Percentiles rank a stretch among this genome's conserved stretches.
Evolutionary conservation across 140 eudicot genomes (phyloP).

Genomic region (Stevia rebaudiana): DNA sequence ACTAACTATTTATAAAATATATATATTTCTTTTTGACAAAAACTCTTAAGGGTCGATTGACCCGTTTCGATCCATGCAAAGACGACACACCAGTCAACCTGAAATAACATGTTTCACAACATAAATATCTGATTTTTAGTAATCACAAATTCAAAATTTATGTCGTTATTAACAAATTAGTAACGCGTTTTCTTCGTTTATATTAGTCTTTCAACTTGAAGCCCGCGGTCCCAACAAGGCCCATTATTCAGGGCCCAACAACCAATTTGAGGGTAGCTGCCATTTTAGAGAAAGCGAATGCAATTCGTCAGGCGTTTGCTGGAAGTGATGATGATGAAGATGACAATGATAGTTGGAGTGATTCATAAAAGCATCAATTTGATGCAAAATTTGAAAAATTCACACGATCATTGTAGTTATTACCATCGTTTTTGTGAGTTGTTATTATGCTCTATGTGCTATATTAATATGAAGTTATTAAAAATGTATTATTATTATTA

Average conservation of each 20-base stretch:
- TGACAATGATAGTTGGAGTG: conserved; percentile 67
- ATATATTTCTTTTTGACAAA: neutral
- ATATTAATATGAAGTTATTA: too few relatives aligned
- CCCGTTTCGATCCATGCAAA: neutral
- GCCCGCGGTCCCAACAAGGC: conserved; percentile 65
- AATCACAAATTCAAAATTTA: too few relatives aligned
- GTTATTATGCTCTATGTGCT: too few relatives aligned
- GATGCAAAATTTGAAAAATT: conserved; percentile 9
- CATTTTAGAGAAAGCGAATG: conserved; percentile 78
- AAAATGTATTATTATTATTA: too few relatives aligned
- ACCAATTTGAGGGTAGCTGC: conserved; percentile 84
- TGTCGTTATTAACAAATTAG: conserved; percentile 7
- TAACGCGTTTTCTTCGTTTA: conserved; percentile 9
- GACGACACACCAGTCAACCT: neutral
- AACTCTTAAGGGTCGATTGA: neutral
- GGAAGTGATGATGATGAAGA: conserved; percentile 81
- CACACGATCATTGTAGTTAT: conserved; percentile 24
- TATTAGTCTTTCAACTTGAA: conserved; percentile 76
- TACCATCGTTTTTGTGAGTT: conserved; percentile 8
- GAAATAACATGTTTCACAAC: neutral
- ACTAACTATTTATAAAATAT: neutral
- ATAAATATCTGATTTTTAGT: neutral
- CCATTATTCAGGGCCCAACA: conserved; percentile 70
- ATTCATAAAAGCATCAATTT: conserved; percentile 38
- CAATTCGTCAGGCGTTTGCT: conserved; percentile 69